Evolutionary conservation across 2,329 filamentous ascomycete genomes (phyloP).

Genomic region (Penicillium thymicola): DNA sequence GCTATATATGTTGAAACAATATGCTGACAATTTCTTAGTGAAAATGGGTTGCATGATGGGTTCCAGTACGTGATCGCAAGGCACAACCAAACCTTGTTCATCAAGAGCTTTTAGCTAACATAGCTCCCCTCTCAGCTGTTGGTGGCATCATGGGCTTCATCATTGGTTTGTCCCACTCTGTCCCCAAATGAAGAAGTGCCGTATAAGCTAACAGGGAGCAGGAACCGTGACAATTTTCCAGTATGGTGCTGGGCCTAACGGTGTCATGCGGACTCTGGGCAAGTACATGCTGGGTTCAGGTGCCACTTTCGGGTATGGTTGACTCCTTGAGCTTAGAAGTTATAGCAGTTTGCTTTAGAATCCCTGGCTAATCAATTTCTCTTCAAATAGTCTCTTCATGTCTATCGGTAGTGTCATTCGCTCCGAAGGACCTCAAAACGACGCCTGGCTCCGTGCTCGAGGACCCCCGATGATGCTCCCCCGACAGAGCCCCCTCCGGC

Average conservation of each 20-base stretch:
- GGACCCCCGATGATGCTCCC: constrained; percentile 69
- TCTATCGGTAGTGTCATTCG: constrained; percentile 95
- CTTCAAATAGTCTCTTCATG: constrained; percentile 77
- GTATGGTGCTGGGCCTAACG: constrained; percentile 88
- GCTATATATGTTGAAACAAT: not conserved
- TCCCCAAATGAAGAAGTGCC: not conserved
- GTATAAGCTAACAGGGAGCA: constrained; percentile 36
- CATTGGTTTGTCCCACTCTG: constrained; percentile 63
- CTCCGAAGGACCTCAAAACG: constrained; percentile 76
- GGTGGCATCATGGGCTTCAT: constrained; percentile 97
- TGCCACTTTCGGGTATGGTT: constrained; percentile 83
- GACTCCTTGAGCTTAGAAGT: not conserved
- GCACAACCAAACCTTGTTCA: not conserved
- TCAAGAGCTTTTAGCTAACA: constrained; percentile 15
- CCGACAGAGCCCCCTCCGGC: constrained; percentile 38
- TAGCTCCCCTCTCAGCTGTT: constrained; percentile 62
- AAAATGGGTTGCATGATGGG: constrained; percentile 99
- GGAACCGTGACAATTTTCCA: constrained; percentile 92
- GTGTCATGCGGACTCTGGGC: constrained; percentile 87
- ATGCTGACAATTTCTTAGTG: constrained; percentile 54
- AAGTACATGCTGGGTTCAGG: constrained; percentile 97
- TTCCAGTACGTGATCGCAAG: constrained; percentile 67
- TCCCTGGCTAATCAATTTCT: not conserved
- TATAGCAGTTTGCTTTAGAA: not conserved
- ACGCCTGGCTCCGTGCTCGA: constrained; percentile 71